phyloP scores from a whole-genome alignment of 331 rosid genomes.

The Saraca asoca region DNA sequence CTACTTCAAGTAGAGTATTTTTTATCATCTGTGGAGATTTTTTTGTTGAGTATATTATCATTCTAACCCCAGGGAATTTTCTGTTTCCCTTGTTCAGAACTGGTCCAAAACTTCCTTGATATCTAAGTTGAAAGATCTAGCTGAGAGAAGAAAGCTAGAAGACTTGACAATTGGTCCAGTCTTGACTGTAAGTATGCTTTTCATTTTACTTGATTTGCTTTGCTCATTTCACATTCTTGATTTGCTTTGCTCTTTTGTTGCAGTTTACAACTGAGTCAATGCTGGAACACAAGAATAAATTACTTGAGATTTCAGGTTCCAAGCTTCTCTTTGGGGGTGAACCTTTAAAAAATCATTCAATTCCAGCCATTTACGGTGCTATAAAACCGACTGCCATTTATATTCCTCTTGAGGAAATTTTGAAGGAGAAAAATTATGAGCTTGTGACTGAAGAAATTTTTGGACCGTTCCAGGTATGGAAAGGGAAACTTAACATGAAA shows the following conservation, averaged over 20 bases:
- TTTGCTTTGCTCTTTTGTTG: slow-evolving; percentile 33
- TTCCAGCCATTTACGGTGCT: slow-evolving; percentile 83
- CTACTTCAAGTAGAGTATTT: slow-evolving; percentile 3
- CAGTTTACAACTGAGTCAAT: slow-evolving; percentile 76
- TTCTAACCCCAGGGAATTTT: slow-evolving; percentile 24
- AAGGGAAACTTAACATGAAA: slow-evolving; percentile 15
- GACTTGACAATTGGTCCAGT: slow-evolving; percentile 93
- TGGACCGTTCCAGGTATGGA: slow-evolving; percentile 88
- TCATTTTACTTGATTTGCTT: too few relatives aligned
- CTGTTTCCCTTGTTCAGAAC: slow-evolving; percentile 55
- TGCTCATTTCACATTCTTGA: background rate
- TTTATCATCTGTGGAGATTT: background rate
- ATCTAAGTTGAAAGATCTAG: slow-evolving; percentile 77
- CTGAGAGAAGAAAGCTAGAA: slow-evolving; percentile 79
- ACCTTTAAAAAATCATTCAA: slow-evolving; percentile 72
- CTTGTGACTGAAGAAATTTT: slow-evolving; percentile 88
- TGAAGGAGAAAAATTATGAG: slow-evolving; percentile 69
- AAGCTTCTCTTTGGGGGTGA: slow-evolving; percentile 85
- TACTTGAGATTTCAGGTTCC: slow-evolving; percentile 81
- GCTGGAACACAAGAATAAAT: slow-evolving; percentile 68
- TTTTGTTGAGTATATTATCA: background rate
- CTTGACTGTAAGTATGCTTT: slow-evolving; percentile 57
- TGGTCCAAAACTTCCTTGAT: slow-evolving; percentile 73
- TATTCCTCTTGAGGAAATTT: slow-evolving; percentile 80
- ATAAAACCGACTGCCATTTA: slow-evolving; percentile 81